A percentile compares a stretch with the other conserved stretches of the same genome.
Conservation (phyloP, 2,329 filamentous ascomycete species). For the Botrytis galanthina region DNA sequence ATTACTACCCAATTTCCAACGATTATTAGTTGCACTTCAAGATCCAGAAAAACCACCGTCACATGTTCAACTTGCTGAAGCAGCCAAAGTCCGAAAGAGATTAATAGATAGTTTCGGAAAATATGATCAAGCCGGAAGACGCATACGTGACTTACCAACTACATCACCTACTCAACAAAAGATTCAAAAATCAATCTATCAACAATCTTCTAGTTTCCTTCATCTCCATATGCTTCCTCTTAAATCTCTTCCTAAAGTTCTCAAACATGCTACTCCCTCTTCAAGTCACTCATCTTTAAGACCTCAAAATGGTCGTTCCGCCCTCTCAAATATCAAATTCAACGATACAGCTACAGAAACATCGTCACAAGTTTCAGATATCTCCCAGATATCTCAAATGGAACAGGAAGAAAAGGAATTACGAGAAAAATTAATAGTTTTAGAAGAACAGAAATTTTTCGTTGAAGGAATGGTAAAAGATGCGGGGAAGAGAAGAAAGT, state of each 20-base stretch:
- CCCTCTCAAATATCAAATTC: constrained; percentile 59
- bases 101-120: constrained; percentile 71
- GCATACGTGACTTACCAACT: constrained; percentile 65
- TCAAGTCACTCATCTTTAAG: constrained; percentile 35
- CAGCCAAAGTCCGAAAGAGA: constrained; percentile 67
- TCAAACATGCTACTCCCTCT: constrained; percentile 59
- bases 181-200: constrained; percentile 66
- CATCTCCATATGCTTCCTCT: constrained; percentile 74
- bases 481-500: constrained; percentile 64
- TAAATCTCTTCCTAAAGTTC: constrained; percentile 57
- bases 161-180: constrained; percentile 60
- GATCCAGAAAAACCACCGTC: constrained; percentile 55
- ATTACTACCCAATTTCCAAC: constrained; percentile 68
- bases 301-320: constrained; percentile 35
- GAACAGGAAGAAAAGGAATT: constrained; percentile 69
- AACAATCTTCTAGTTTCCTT: constrained; percentile 66
- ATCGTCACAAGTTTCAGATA: constrained; percentile 52
- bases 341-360: constrained; percentile 47
- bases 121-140: constrained; percentile 65
- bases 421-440: constrained; percentile 63
- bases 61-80: constrained; percentile 59
- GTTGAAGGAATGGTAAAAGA: constrained; percentile 69
- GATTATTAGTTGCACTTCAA: constrained; percentile 60
- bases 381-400: constrained; percentile 59
- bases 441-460: constrained; percentile 72